Percentiles rank a stretch among this genome's conserved stretches.
phyloP scores from a whole-genome alignment of 1,284 basidiomycete genomes.

The Leccinum angustisporum region DNA sequence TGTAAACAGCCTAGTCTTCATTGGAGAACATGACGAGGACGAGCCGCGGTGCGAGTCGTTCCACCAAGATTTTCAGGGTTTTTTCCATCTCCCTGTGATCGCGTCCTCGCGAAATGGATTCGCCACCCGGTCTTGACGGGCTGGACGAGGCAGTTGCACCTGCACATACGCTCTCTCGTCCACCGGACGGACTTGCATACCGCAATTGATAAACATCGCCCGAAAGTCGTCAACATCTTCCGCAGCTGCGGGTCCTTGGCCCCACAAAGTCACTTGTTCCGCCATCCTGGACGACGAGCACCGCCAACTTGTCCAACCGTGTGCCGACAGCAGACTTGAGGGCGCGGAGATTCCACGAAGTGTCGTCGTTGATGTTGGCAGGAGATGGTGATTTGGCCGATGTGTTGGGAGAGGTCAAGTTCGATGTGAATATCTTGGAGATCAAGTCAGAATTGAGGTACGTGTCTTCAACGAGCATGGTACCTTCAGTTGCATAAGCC shows the following conservation, averaged over 20 bases:
- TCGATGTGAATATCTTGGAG: neutral
- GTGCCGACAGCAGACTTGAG: constrained; percentile 62
- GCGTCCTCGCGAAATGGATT: constrained; percentile 15
- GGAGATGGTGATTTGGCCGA: constrained; percentile 3
- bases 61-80: constrained; percentile 20
- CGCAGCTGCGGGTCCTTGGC: constrained; percentile 47
- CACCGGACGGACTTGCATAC: constrained; percentile 43
- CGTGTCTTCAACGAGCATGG: neutral
- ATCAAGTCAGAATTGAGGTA: neutral
- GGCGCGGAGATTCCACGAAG: constrained; percentile 64
- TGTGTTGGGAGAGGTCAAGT: neutral
- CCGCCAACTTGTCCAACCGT: constrained; percentile 56
- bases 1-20: constrained; percentile 67
- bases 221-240: constrained; percentile 48
- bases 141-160: constrained; percentile 9
- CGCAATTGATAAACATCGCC: constrained; percentile 56
- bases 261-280: constrained; percentile 40
- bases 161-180: constrained; percentile 4
- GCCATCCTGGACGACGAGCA: constrained; percentile 61
- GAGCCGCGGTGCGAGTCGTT: constrained; percentile 32
- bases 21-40: constrained; percentile 62
- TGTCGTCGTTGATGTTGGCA: constrained; percentile 53
- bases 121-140: neutral
- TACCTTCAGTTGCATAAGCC: neutral
- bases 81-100: constrained; percentile 23